Evolutionary conservation across 805 yeast species (phyloP), one percentile per base, ranked within the genome.

Genomic region (Vanderwaltozyma tropicalis): DNA sequence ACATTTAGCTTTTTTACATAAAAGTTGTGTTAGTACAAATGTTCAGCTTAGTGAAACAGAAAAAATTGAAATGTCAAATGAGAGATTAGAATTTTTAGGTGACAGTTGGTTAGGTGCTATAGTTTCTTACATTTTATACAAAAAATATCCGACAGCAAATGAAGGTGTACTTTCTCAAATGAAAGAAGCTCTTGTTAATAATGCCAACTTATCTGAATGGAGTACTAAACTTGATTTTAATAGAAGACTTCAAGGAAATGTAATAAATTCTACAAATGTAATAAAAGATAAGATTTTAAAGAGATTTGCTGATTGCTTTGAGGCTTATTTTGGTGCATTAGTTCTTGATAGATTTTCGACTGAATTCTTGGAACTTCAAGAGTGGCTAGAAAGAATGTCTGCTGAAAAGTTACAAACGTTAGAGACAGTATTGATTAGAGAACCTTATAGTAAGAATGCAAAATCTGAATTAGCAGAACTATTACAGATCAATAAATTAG

Each of bases 291-390:
- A 83, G 53, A 64, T 80, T 6, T 34, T 41, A 4, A 50, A 49
- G 32, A 38, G 49, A 20, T 70, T 69, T 52, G 94, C 96, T 0
- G 96, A 88, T 63, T 74, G 81, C 2, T 80, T 87, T 50, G 96
- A 88, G 59, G 95, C 96, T 0, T 87, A 87, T 49, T 68, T 88
- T 33, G 96, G 94, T 1, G 96, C 89, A 0, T 59, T 87, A 22
- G 51, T 50, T 3, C 59, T 72, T 15, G 88, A 81, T 32, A 41
- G 52, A 43, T 57, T 67, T 29, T 48, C 57, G 0, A 41, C 43
- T 9, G 71, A 74, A 41, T 64, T 68, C 27, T 44, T 56, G 2
- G 68, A 60, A 11, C 62, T 79, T 7, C 66, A 66, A 41, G 53
- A 60, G 3, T 80, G 86, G 86, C 52, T 80, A 15, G 50, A 52